Evolutionary conservation across 2,329 filamentous ascomycete genomes (phyloP).

Genomic region (Claviceps sp.): DNA sequence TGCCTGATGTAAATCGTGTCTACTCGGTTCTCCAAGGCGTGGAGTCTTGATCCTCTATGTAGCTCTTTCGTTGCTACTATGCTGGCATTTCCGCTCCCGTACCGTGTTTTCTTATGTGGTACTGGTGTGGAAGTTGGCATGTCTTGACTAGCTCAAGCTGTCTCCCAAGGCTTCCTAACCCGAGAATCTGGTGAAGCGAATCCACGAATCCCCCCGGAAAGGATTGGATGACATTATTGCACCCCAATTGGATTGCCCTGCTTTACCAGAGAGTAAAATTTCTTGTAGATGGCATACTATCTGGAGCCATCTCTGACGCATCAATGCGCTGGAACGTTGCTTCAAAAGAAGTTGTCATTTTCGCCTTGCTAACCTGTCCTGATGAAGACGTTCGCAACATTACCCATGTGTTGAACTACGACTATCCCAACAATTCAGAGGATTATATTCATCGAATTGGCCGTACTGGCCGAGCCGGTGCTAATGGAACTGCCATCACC

Average conservation of each 20-base stretch:
- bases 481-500: slow-evolving; percentile 90
- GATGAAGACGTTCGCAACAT: slow-evolving; percentile 95
- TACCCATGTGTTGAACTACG: slow-evolving; percentile 99
- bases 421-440: slow-evolving; percentile 98
- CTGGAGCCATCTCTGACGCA: slow-evolving; percentile 30
- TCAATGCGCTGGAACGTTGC: slow-evolving; percentile 47
- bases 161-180: slow-evolving; percentile 44
- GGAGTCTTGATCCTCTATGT: slow-evolving; percentile 63
- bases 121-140: slow-evolving; percentile 67
- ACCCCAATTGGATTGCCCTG: slow-evolving; percentile 42
- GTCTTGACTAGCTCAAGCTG: slow-evolving; percentile 66
- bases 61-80: slow-evolving; percentile 48
- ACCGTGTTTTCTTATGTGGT: slow-evolving; percentile 44
- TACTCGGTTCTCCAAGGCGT: slow-evolving; percentile 64
- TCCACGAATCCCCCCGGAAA: slow-evolving; percentile 21
- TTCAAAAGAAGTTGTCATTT: slow-evolving; percentile 28
- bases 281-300: slow-evolving; percentile 32
- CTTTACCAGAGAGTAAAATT: slow-evolving; percentile 40
- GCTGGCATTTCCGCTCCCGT: slow-evolving; percentile 67
- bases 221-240: slow-evolving; percentile 39
- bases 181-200: slow-evolving; percentile 40
- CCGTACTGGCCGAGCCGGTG: slow-evolving; percentile 89
- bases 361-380: slow-evolving; percentile 62
- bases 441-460: slow-evolving; percentile 97
- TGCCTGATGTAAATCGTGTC: slow-evolving; percentile 77